Evolutionary conservation across 1,284 basidiomycete genomes (phyloP).

Genomic region (Volvariella surrecta): DNA sequence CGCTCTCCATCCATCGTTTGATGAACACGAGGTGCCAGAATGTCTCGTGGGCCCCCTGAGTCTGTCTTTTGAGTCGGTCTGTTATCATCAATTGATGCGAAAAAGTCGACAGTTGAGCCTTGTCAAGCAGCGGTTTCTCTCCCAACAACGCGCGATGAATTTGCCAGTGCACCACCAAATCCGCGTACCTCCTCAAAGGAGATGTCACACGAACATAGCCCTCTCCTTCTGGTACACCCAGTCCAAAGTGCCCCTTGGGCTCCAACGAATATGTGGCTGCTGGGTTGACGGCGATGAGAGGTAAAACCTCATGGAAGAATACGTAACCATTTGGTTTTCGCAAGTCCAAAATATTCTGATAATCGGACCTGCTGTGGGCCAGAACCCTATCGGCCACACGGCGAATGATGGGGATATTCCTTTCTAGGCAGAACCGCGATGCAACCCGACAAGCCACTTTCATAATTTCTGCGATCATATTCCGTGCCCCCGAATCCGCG

Average conservation of each 20-base stretch:
- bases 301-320: slow-evolving; percentile 22
- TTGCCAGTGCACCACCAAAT: slow-evolving; percentile 91
- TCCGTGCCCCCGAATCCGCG: slow-evolving; percentile 32
- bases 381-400: slow-evolving; percentile 39
- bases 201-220: slow-evolving; percentile 84
- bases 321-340: slow-evolving; percentile 38
- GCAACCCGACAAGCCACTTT: slow-evolving; percentile 74
- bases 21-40: slow-evolving; percentile 27
- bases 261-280: slow-evolving; percentile 37
- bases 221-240: slow-evolving; percentile 65
- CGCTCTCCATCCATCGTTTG: slow-evolving; percentile 23
- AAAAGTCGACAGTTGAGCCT: slow-evolving; percentile 32
- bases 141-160: slow-evolving; percentile 73
- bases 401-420: slow-evolving; percentile 59
- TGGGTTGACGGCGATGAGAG: slow-evolving; percentile 24
- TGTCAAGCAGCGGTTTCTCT: slow-evolving; percentile 28
- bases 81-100: slow-evolving; percentile 20
- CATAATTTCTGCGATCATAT: slow-evolving; percentile 78
- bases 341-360: slow-evolving; percentile 27
- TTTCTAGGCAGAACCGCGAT: slow-evolving; percentile 63
- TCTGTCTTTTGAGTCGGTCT: slow-evolving; percentile 19
- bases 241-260: slow-evolving; percentile 57
- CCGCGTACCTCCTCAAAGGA: slow-evolving; percentile 81
- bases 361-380: slow-evolving; percentile 21
- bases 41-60: slow-evolving; percentile 14